These are phyloP conservation scores for Angomonas desouzai DNA, from an alignment of 208 protist species.

Conservation along the genomic window DNA sequence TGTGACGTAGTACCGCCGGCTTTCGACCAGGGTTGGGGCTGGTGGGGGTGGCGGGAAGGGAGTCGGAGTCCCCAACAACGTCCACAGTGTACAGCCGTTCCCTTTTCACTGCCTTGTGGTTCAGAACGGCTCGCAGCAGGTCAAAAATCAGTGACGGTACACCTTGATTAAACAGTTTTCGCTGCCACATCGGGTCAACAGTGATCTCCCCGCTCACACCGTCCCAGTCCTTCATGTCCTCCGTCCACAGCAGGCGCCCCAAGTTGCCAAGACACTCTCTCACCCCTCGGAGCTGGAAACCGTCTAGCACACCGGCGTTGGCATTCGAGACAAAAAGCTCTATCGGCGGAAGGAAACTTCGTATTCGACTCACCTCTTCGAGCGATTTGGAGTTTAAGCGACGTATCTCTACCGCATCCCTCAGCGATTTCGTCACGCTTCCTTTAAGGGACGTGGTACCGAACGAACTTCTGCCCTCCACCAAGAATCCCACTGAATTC, in stretches of 20 bases:
- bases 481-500: constrained; percentile 30
- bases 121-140: constrained; percentile 27
- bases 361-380: constrained; percentile 45
- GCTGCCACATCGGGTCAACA: constrained; percentile 41
- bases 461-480: constrained; percentile 12
- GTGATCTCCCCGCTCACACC: constrained; percentile 13
- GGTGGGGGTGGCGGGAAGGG: neutral
- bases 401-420: constrained; percentile 40
- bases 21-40: neutral
- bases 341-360: constrained; percentile 38
- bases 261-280: constrained; percentile 38
- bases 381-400: constrained; percentile 28
- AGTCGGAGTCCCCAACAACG: constrained; percentile 19
- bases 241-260: constrained; percentile 24
- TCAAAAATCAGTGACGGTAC: constrained; percentile 28
- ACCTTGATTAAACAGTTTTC: constrained; percentile 45
- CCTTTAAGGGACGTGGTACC: constrained; percentile 24
- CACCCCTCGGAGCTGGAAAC: constrained; percentile 27
- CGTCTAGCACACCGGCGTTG: constrained; percentile 21
- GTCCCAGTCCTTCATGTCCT: constrained; percentile 7
- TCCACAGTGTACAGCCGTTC: constrained; percentile 29
- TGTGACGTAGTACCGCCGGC: constrained; percentile 32
- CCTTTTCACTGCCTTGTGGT: constrained; percentile 27
- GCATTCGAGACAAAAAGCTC: constrained; percentile 29
- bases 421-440: constrained; percentile 30